Conservation (phyloP, 805 yeast genomes). For the Teunomyces stri region DNA sequence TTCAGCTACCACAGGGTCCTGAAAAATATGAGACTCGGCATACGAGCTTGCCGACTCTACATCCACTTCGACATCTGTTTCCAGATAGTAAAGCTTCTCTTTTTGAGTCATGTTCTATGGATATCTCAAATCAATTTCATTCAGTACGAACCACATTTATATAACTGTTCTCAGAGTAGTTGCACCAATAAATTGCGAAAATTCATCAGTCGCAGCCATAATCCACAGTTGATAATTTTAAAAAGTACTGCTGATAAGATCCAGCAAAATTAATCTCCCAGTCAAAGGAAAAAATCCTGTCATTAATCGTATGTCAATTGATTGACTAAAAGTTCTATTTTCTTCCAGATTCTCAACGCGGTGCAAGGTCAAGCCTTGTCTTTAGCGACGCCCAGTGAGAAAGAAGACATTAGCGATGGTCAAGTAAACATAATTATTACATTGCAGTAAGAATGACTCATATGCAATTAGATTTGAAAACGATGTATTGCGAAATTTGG, state of each 20-base stretch:
- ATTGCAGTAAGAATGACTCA: background rate
- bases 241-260: background rate
- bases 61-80: constrained; percentile 1
- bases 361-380: background rate
- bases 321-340: background rate
- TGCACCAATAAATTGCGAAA: background rate
- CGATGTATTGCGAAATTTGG: background rate
- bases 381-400: no score
- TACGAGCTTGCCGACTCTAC: constrained; percentile 5
- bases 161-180: no score
- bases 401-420: no score
- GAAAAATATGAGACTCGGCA: constrained; percentile 24
- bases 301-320: no score
- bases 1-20: constrained; percentile 31
- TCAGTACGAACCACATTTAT: no score
- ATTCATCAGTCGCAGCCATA: background rate
- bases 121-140: background rate
- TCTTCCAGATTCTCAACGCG: background rate
- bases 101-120: background rate
- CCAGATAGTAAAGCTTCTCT: background rate
- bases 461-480: background rate
- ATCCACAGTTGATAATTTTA: background rate
- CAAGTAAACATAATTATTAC: background rate
- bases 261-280: no score
- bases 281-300: no score